Percentiles rank a stretch among this genome's conserved stretches.
Evolutionary conservation across 1,284 basidiomycete species (phyloP).

Genomic region (Spongiforma sp.): DNA sequence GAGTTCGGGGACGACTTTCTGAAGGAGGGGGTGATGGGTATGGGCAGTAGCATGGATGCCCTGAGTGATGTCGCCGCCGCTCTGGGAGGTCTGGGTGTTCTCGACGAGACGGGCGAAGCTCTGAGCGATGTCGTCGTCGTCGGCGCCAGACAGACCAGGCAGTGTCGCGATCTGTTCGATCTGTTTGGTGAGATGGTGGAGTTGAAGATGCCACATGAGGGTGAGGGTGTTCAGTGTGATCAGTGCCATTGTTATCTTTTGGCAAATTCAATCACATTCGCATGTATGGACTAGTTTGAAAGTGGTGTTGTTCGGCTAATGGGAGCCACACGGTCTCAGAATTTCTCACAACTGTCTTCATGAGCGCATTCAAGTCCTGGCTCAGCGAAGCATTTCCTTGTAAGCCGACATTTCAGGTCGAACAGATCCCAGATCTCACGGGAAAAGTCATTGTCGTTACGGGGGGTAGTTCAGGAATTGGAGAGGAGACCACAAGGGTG

Average conservation of each 20-base stretch:
- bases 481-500: constrained; percentile 27
- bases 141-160: constrained; percentile 25
- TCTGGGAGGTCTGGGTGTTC: constrained; percentile 38
- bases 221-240: too few relatives aligned
- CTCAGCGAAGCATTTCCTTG: constrained; percentile 18
- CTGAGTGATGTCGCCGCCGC: constrained; percentile 44
- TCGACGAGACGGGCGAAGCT: constrained; percentile 49
- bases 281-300: too few relatives aligned
- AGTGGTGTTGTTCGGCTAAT: too few relatives aligned
- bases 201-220: constrained; percentile 11
- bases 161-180: constrained; percentile 21
- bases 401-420: constrained; percentile 17
- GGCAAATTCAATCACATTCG: too few relatives aligned
- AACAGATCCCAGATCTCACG: constrained; percentile 34
- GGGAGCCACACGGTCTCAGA: too few relatives aligned
- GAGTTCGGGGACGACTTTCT: constrained; percentile 57
- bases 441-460: constrained; percentile 38
- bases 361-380: constrained; percentile 16
- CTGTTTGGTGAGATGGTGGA: constrained; percentile 29
- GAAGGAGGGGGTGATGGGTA: constrained; percentile 40
- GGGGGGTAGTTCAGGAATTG: constrained; percentile 33
- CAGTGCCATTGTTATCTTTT: too few relatives aligned
- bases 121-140: constrained; percentile 40
- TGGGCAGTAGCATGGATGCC: constrained; percentile 49
- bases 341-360: too few relatives aligned